These are phyloP conservation scores for Leishmania aethiopica DNA, from an alignment of 208 protist species.

Conservation along the genomic window DNA sequence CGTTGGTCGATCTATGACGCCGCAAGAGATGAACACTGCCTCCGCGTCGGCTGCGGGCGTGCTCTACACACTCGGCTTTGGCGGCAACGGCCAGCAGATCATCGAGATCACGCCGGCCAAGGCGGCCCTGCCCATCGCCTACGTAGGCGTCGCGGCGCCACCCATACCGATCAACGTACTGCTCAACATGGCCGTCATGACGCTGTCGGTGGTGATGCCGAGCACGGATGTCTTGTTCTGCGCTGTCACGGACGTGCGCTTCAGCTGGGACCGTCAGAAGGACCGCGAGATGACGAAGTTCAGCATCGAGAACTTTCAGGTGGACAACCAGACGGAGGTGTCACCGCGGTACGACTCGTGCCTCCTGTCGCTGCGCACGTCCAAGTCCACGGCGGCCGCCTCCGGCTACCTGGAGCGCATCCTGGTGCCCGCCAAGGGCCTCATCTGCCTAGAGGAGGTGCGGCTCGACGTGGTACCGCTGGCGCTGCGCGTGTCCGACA, in stretches of 20 bases:
- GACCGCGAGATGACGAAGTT: constrained; percentile 56
- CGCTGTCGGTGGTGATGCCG: constrained; percentile 67
- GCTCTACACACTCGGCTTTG: constrained; percentile 51
- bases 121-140: constrained; percentile 15
- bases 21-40: constrained; percentile 30
- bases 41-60: constrained; percentile 30
- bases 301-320: constrained; percentile 83
- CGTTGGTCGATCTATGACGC: constrained; percentile 37
- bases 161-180: constrained; percentile 61
- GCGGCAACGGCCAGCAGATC: constrained; percentile 63
- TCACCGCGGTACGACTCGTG: constrained; percentile 76
- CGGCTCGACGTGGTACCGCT: constrained; percentile 77
- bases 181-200: constrained; percentile 61
- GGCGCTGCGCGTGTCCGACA: constrained; percentile 82
- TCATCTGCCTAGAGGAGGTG: constrained; percentile 77
- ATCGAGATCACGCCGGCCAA: constrained; percentile 47
- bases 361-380: constrained; percentile 64
- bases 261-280: constrained; percentile 60
- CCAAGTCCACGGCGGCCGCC: constrained; percentile 40
- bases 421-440: constrained; percentile 49
- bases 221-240: constrained; percentile 75
- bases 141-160: constrained; percentile 29
- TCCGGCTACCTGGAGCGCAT: constrained; percentile 61
- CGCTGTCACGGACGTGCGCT: constrained; percentile 58
- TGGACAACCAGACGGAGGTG: constrained; percentile 88